Evolutionary conservation across 202 grass and related monocot genomes (phyloP).

Genomic region (Digitaria exilis): DNA sequence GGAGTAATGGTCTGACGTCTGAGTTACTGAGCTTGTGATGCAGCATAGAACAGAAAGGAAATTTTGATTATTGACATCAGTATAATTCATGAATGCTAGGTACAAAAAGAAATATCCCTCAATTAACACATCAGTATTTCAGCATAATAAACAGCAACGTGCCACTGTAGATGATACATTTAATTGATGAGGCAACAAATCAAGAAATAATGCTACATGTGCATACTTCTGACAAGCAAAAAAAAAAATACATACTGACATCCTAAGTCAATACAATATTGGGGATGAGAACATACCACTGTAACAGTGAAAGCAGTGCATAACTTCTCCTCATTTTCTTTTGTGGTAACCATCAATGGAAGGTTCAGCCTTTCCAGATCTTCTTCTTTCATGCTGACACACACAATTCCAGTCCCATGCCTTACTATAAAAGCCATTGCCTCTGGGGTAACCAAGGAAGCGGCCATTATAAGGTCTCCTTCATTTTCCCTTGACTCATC

Average conservation of each 20-base stretch:
- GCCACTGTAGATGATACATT: background rate
- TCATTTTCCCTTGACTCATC: slow-evolving; percentile 89
- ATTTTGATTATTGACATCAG: background rate
- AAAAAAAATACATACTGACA: slow-evolving; percentile 11
- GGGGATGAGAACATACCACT: slow-evolving; percentile 56
- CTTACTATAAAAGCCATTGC: slow-evolving; percentile 91
- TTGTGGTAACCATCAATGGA: slow-evolving; percentile 86
- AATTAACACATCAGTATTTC: slow-evolving; percentile 15
- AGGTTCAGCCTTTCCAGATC: slow-evolving; percentile 77
- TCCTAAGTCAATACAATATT: background rate
- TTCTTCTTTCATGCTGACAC: slow-evolving; percentile 93
- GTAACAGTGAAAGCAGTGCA: slow-evolving; percentile 82
- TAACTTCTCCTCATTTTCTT: slow-evolving; percentile 91
- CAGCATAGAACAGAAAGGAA: background rate
- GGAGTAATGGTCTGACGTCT: background rate
- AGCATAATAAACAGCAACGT: background rate
- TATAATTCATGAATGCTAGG: background rate
- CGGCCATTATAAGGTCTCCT: slow-evolving; percentile 84
- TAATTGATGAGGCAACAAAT: slow-evolving; percentile 7
- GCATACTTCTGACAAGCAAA: background rate
- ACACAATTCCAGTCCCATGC: slow-evolving; percentile 83
- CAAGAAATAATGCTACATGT: background rate
- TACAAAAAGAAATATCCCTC: background rate
- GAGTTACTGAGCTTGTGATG: background rate
- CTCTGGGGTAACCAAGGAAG: slow-evolving; percentile 72